These are phyloP conservation scores for Candida labiduridarum DNA, from an alignment of 1,139 yeast genomes.

Conservation along the genomic window DNA sequence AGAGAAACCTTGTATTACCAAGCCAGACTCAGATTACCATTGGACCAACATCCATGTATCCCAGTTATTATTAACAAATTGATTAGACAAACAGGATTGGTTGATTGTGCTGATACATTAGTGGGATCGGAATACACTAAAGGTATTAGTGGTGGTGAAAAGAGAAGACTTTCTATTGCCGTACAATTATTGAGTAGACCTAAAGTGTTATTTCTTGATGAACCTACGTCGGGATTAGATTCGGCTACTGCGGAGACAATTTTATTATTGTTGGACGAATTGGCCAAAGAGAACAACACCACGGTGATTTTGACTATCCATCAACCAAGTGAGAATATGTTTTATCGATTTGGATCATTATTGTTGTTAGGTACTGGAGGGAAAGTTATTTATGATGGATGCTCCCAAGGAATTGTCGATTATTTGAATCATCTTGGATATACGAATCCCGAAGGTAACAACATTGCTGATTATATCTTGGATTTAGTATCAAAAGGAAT, in stretches of 20 bases:
- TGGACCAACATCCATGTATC: constrained; percentile 33
- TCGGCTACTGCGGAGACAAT: constrained; percentile 75
- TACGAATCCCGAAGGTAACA: constrained; percentile 58
- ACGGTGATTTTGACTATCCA: constrained; percentile 82
- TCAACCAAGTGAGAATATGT: constrained; percentile 75
- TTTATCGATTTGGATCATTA: constrained; percentile 64
- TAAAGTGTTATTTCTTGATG: constrained; percentile 72
- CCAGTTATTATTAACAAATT: constrained; percentile 50
- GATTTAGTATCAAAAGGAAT: constrained; percentile 63
- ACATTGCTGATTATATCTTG: constrained; percentile 72
- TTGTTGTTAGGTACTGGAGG: constrained; percentile 76
- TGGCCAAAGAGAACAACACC: constrained; percentile 60
- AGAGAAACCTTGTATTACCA: constrained; percentile 74
- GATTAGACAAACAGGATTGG: constrained; percentile 67
- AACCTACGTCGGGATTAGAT: constrained; percentile 88
- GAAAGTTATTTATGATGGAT: constrained; percentile 57
- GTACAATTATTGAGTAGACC: constrained; percentile 75
- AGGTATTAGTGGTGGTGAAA: constrained; percentile 88
- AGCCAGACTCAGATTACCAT: constrained; percentile 62
- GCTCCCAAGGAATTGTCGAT: constrained; percentile 38
- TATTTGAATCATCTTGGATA: constrained; percentile 51
- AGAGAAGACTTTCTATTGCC: constrained; percentile 80
- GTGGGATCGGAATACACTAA: constrained; percentile 74
- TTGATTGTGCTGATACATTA: constrained; percentile 76
- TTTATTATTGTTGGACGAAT: constrained; percentile 55